Percentiles rank a stretch among this genome's conserved stretches.
Conservation (phyloP, 352 stramenopile species). For the Phytophthora ohioensis region DNA sequence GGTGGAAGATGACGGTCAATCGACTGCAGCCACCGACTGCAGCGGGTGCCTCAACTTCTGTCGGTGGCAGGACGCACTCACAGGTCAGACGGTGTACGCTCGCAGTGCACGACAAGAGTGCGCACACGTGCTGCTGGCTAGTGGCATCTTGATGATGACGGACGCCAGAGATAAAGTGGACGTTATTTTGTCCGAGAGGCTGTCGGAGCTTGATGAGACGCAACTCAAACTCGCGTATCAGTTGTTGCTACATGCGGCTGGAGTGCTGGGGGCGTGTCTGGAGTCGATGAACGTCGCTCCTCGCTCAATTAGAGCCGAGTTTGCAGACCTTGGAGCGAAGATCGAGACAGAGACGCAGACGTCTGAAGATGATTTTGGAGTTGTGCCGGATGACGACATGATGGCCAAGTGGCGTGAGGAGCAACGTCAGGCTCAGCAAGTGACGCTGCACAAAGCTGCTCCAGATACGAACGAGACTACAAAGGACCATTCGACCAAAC, state of each 20-base stretch:
- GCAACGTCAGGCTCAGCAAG: constrained; percentile 39
- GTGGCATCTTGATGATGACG: constrained; percentile 54
- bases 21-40: constrained; percentile 17
- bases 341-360: constrained; percentile 1
- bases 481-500: background rate
- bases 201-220: constrained; percentile 61
- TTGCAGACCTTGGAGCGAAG: constrained; percentile 41
- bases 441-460: constrained; percentile 5
- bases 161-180: constrained; percentile 57
- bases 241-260: constrained; percentile 62
- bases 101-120: constrained; percentile 65
- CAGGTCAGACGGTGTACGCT: constrained; percentile 50
- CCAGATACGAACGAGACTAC: constrained; percentile 1
- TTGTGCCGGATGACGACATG: constrained; percentile 42
- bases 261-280: constrained; percentile 63
- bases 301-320: constrained; percentile 41
- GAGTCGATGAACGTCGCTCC: constrained; percentile 46
- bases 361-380: background rate
- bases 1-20: constrained; percentile 28
- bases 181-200: constrained; percentile 42
- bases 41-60: constrained; percentile 63
- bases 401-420: constrained; percentile 72
- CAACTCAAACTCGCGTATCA: constrained; percentile 81
- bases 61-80: constrained; percentile 63
- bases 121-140: constrained; percentile 60